A percentile compares a stretch with the other conserved stretches of the same genome.
phyloP scores from a whole-genome alignment of 2,329 filamentous ascomycete species.

The Colletotrichum sp. region DNA sequence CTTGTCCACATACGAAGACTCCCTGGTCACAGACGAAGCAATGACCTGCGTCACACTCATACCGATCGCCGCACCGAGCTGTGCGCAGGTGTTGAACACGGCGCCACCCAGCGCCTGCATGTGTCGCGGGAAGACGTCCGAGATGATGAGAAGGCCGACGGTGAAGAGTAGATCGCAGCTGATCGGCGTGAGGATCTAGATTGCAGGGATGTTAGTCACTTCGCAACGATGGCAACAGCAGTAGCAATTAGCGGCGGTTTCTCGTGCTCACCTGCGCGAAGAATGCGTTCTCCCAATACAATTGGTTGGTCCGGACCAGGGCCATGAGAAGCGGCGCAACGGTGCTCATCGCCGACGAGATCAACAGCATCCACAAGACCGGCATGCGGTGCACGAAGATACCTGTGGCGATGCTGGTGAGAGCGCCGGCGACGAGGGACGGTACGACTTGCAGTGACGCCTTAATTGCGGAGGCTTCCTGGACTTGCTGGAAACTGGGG shows the following conservation, averaged over 20 bases:
- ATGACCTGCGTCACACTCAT: slow-evolving; percentile 54
- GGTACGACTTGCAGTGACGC: slow-evolving; percentile 46
- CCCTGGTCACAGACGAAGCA: slow-evolving; percentile 20
- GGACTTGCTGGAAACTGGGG: slow-evolving; percentile 48
- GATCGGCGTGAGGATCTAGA: slow-evolving; percentile 41
- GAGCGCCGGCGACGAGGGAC: slow-evolving; percentile 35
- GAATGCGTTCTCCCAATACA: slow-evolving; percentile 48
- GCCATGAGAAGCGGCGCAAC: slow-evolving; percentile 52
- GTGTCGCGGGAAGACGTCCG: slow-evolving; percentile 55
- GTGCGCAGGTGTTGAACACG: slow-evolving; percentile 63
- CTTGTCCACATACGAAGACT: not conserved
- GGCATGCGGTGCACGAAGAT: slow-evolving; percentile 37
- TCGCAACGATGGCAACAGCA: slow-evolving; percentile 29
- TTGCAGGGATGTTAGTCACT: slow-evolving; percentile 22
- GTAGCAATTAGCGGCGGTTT: slow-evolving; percentile 4
- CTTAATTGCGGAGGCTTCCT: slow-evolving; percentile 40
- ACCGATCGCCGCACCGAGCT: slow-evolving; percentile 60
- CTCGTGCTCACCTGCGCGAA: slow-evolving; percentile 29
- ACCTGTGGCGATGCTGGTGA: slow-evolving; percentile 37
- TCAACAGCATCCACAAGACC: slow-evolving; percentile 32
- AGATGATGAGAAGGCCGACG: slow-evolving; percentile 57
- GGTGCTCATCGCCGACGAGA: slow-evolving; percentile 38
- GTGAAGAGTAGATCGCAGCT: slow-evolving; percentile 57
- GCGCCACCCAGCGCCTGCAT: slow-evolving; percentile 63
- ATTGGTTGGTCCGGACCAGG: slow-evolving; percentile 42